Evolutionary conservation across 805 yeast genomes (phyloP).

Genomic region (Zygosaccharomyces gambellarensis): DNA sequence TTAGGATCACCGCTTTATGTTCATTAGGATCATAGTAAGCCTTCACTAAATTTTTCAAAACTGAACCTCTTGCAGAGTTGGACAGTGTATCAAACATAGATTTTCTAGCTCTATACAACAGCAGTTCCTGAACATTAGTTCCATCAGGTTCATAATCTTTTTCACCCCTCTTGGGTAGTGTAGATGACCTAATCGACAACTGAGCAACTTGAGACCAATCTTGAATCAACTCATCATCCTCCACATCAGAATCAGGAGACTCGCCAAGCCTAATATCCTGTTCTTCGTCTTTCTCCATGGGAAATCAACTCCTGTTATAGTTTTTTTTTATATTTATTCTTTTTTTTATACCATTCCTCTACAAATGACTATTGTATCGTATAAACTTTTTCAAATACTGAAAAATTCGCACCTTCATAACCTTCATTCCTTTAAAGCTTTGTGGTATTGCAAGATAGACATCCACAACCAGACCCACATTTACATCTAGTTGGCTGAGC

Average conservation of each 20-base stretch:
- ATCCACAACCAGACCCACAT: constrained; percentile 18
- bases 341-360: not conserved
- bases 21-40: constrained; percentile 44
- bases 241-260: constrained; percentile 22
- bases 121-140: constrained; percentile 45
- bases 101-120: constrained; percentile 50
- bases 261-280: not conserved
- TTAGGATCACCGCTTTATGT: constrained; percentile 37
- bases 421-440: constrained; percentile 7
- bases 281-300: constrained; percentile 4
- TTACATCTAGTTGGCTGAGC: constrained; percentile 14
- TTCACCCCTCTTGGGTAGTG: constrained; percentile 66
- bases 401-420: not conserved
- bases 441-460: constrained; percentile 18
- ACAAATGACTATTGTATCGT: not conserved
- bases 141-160: constrained; percentile 87
- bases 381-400: not conserved
- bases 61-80: constrained; percentile 43
- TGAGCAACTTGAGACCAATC: constrained; percentile 48
- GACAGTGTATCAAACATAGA: constrained; percentile 70
- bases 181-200: constrained; percentile 20
- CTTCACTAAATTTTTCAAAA: constrained; percentile 44
- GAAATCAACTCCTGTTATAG: not conserved
- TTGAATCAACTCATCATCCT: constrained; percentile 44
- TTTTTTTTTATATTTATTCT: not conserved